Evolutionary conservation across 2,329 filamentous ascomycete species (phyloP).

Genomic region (Nigrospora sphaerica): DNA sequence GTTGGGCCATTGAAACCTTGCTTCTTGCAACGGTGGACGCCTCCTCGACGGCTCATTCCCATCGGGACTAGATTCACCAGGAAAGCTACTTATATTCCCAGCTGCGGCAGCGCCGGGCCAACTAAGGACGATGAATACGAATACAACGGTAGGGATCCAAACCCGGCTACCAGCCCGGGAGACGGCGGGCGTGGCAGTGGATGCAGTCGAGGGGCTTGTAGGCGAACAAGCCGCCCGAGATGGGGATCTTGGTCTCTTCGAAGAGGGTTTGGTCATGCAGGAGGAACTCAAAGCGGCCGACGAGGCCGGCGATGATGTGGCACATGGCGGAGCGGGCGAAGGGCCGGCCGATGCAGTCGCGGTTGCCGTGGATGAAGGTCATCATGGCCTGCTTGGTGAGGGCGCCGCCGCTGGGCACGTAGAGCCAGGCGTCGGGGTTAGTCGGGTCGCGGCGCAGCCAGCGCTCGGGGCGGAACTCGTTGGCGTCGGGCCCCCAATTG

Average conservation of each 20-base stretch:
- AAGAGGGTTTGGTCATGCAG: conserved; percentile 4
- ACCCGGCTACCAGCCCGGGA: background rate
- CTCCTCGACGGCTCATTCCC: no score
- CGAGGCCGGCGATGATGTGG: conserved; percentile 38
- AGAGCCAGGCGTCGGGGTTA: conserved; percentile 9
- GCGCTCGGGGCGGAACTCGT: conserved; percentile 52
- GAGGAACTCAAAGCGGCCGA: conserved; percentile 11
- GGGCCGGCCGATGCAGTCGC: conserved; percentile 52
- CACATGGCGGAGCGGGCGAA: conserved; percentile 62
- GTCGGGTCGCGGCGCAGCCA: conserved; percentile 34
- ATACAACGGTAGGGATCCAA: no score
- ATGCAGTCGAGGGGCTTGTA: conserved; percentile 7
- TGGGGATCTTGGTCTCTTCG: conserved; percentile 8
- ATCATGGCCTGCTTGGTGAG: conserved; percentile 49
- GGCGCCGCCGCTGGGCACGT: conserved; percentile 26
- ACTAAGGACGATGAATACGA: no score
- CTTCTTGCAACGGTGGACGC: no score
- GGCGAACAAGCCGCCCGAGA: conserved; percentile 8
- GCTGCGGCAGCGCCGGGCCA: no score
- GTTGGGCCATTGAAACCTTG: no score
- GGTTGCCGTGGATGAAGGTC: conserved; percentile 46
- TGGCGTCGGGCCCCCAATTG: conserved; percentile 56
- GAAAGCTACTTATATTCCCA: no score
- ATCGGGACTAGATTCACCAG: no score
- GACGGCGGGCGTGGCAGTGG: background rate